Conservation (phyloP, 2,329 filamentous ascomycete genomes). For the Aureobasidium subglaciale region DNA sequence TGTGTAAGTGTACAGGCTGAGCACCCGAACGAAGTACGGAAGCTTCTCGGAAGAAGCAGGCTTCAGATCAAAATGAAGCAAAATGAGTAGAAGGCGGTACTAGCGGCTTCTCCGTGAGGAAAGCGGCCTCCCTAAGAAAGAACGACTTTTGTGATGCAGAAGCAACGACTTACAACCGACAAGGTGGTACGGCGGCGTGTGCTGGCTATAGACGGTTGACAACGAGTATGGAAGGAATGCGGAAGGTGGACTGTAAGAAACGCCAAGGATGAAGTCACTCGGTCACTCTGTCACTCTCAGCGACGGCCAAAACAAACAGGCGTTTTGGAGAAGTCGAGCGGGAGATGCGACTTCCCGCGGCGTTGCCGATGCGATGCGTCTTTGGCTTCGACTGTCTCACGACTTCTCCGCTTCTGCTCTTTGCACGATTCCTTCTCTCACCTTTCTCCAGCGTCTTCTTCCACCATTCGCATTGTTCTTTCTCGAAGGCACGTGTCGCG, state of each 20-base stretch:
- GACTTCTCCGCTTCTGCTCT: constrained; percentile 2
- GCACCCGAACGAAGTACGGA: background rate
- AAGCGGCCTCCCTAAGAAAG: too few relatives aligned
- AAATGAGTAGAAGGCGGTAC: background rate
- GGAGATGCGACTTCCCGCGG: background rate
- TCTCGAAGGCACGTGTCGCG: background rate
- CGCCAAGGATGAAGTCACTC: constrained; percentile 7
- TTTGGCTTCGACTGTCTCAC: constrained; percentile 7
- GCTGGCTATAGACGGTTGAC: background rate
- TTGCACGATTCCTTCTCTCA: background rate
- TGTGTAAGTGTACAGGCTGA: background rate
- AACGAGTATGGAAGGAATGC: constrained; percentile 8
- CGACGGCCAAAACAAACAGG: constrained; percentile 12
- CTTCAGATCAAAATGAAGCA: background rate
- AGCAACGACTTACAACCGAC: background rate
- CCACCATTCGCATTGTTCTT: background rate
- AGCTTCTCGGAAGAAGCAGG: background rate
- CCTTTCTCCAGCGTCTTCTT: background rate
- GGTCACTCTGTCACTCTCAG: constrained; percentile 6
- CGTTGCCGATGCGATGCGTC: constrained; percentile 6
- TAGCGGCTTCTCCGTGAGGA: too few relatives aligned
- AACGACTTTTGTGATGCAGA: background rate
- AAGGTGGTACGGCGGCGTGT: background rate
- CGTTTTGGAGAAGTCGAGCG: background rate
- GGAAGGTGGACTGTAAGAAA: background rate